Evolutionary conservation across 1,139 yeast genomes (phyloP), one percentile per base, ranked within the genome.

Genomic region (Magnusiomyces clavatus): DNA sequence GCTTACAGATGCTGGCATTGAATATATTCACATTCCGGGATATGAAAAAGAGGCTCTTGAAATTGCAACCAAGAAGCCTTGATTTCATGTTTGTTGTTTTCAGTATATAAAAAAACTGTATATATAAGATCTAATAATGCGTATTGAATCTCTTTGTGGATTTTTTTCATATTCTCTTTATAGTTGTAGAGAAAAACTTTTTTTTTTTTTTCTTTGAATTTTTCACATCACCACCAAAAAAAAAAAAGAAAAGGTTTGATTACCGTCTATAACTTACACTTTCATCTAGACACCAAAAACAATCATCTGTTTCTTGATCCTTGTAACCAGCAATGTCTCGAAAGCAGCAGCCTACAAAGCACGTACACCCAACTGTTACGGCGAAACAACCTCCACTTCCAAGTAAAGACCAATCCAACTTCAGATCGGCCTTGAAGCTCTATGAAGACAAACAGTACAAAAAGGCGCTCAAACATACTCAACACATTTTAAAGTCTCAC

Each of bases 371-470:
- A 24, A 24, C 46, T n/a, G 46, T 37, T 20, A 31, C 29, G n/a
- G n/a, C 19, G 14, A 12, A n/a, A 3, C n/a, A 17, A 8, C 39
- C 16, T 14, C 36, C 37, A 6, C 39, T 44, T 44, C 19, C 40
- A 13, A 16, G 71, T 52, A 83, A 83, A 64, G 89, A 83, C 58
- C 86, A 82, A 56, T 73, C 76, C 49, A 80, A 80, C 60, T 89
- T 90, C 72, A 77, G 85, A 56, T 87, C 85, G 60, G 96, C 96
- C 1, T 75, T 92, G 64, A 81, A 82, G 62, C 76, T 86, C 48
- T 92, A 88, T 64, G 98, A 92, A 64, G 66, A 75, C 47, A 88
- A 86, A 66, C 92, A 88, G 68, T 90, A 89, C 74, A 88, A 88
- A 65, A 89, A 89, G 63, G 82, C 96, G 0, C 70, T 89, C 62